Evolutionary conservation across 371 early-diverging fungal genomes (phyloP), one percentile per base, ranked within the genome.

Genomic region (Coemansia sp.): DNA sequence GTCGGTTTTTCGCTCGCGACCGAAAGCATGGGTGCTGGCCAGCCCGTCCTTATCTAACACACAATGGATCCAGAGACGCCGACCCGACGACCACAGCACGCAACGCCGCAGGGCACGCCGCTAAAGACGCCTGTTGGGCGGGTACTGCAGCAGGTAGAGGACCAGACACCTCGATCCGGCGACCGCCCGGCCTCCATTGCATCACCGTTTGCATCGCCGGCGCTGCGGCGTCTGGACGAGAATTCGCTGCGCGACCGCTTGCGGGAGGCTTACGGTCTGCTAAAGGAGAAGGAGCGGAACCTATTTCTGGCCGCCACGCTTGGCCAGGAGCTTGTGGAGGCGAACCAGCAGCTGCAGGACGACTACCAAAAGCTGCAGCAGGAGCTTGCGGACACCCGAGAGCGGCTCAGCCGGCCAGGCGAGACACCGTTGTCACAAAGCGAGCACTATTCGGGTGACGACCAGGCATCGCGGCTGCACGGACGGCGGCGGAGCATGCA

Each of bases 301-400:
- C 41, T 74, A 32, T 69, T 74, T 57, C 43, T 69, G 20, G 74
- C 74, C 0, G 74, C 74, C 1, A 70, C 74, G 4, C 66, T 70
- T 3, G 74, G 74, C 5, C 74, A 74, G 50, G 74, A 74, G 59
- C 72, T 74, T 6, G 57, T 74, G 1, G 70, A 74, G 45, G 57
- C 74, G n/a, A 74, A 74, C 51, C 71, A 69, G 52, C 70, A 70
- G 47, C 62, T 74, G 31, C 70, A 74, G 42, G 51, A 61, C 40
- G 42, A 45, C 60, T 65, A 65, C 31, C 58, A 65, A 30, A 10
- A 32, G 30, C 45, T 70, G 39, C 65, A 57, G 41, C 41, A 11
- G 9, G 70, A 74, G 51, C 66, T 65, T 49, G 51, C 52, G 10
- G 57, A 55, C 5, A n/a, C 60, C 2, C 69, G 55, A 11, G 31